Conservation (phyloP, 2,329 filamentous ascomycete genomes). For the Aspergillus sp. region DNA sequence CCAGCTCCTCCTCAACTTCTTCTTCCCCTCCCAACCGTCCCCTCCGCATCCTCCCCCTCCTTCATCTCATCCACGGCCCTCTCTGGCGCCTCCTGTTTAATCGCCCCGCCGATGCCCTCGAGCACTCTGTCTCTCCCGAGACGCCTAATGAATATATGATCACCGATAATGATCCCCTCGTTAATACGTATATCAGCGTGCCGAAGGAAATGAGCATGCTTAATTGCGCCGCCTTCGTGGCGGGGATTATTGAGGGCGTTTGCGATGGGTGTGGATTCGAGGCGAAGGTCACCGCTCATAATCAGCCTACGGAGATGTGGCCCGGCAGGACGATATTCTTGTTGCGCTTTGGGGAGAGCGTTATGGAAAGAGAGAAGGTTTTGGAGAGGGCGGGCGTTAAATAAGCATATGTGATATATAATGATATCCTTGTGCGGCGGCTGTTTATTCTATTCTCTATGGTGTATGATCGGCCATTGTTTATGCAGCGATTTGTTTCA, state of each 20-base stretch:
- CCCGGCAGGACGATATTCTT: constrained; percentile 94
- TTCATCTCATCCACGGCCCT: constrained; percentile 92
- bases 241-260: constrained; percentile 91
- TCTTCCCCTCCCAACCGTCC: constrained; percentile 73
- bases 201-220: constrained; percentile 95
- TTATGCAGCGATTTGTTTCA: constrained; percentile 2
- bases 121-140: constrained; percentile 78
- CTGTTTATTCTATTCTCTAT: background rate
- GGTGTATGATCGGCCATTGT: background rate
- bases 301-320: constrained; percentile 77
- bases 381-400: constrained; percentile 63
- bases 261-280: constrained; percentile 91
- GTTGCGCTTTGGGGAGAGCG: constrained; percentile 87
- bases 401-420: constrained; percentile 23
- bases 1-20: constrained; percentile 73
- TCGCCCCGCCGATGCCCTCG: constrained; percentile 86
- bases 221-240: constrained; percentile 94
- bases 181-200: constrained; percentile 90
- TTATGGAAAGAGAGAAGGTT: constrained; percentile 86
- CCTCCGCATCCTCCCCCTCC: constrained; percentile 82
- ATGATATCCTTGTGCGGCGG: too few relatives aligned
- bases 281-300: constrained; percentile 87
- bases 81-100: constrained; percentile 92
- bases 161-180: constrained; percentile 93
- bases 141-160: constrained; percentile 98